A percentile compares a stretch with the other conserved stretches of the same genome.
Conservation (phyloP, 2,329 filamentous ascomycete species). For the Penicillium sp. region DNA sequence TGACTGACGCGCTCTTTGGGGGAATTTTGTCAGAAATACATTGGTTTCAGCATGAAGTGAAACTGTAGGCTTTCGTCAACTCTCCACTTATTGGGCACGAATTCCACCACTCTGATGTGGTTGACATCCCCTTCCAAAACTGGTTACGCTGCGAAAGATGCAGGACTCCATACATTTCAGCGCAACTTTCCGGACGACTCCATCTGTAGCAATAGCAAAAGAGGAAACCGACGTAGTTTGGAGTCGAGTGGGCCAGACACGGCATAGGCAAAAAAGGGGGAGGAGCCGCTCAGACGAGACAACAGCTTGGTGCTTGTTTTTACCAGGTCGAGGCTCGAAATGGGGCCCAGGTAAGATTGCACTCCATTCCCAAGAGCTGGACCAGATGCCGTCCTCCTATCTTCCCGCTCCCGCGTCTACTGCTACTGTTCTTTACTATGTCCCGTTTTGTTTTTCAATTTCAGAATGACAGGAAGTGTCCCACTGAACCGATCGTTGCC, state of each 20-base stretch:
- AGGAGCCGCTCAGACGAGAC: conserved; percentile 12
- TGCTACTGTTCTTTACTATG: background rate
- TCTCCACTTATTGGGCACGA: conserved; percentile 5
- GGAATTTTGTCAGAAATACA: background rate
- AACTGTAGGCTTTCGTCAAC: background rate
- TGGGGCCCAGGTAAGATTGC: conserved; percentile 6
- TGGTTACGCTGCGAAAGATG: background rate
- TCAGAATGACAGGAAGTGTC: background rate
- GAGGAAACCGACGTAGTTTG: conserved; percentile 7
- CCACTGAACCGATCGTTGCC: conserved; percentile 4
- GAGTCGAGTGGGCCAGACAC: conserved; percentile 27
- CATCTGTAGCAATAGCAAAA: conserved; percentile 6
- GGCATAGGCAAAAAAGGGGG: conserved; percentile 15
- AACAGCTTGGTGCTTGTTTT: conserved; percentile 14
- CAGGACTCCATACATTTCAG: background rate
- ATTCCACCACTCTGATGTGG: background rate
- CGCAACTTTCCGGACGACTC: background rate
- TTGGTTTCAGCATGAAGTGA: background rate
- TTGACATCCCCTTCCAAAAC: background rate
- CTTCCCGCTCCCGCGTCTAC: background rate
- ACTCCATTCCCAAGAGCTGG: conserved; percentile 12
- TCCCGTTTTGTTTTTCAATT: background rate
- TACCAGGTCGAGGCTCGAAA: conserved; percentile 7
- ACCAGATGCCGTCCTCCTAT: background rate
- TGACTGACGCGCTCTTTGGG: background rate